Conservation (phyloP, 2,329 filamentous ascomycete genomes). For the Fusarium sp. region DNA sequence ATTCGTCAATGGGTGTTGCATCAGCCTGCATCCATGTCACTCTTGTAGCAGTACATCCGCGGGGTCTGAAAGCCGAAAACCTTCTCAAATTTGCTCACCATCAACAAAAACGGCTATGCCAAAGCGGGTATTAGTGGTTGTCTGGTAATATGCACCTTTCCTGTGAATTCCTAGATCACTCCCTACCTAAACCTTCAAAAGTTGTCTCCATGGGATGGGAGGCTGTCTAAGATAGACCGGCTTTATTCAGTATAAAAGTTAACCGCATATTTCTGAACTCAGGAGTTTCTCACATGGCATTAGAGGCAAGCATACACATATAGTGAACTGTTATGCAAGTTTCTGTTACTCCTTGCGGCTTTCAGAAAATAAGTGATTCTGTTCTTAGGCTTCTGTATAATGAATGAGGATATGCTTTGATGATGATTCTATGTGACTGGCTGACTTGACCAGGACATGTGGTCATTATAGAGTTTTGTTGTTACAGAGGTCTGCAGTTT, state of each 20-base stretch:
- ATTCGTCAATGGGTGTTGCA: too few relatives aligned
- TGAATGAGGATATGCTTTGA: too few relatives aligned
- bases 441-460: too few relatives aligned
- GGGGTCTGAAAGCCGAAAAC: slow-evolving; percentile 53
- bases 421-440: too few relatives aligned
- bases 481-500: too few relatives aligned
- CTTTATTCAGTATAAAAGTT: neutral
- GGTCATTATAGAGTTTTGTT: too few relatives aligned
- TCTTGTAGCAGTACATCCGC: slow-evolving; percentile 54
- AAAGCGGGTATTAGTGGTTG: slow-evolving; percentile 17
- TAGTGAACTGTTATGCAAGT: neutral
- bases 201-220: neutral
- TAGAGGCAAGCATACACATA: neutral
- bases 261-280: neutral
- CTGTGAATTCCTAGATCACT: neutral
- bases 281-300: neutral
- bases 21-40: slow-evolving; percentile 27
- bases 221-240: neutral
- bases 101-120: slow-evolving; percentile 11
- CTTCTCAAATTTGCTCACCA: slow-evolving; percentile 65
- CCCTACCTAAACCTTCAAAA: neutral
- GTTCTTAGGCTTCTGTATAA: too few relatives aligned
- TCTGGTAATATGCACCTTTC: neutral
- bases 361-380: too few relatives aligned
- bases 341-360: neutral